Evolutionary conservation across 2,329 filamentous ascomycete genomes (phyloP), one percentile per base, ranked within the genome.

Genomic region (Hortaea werneckii): DNA sequence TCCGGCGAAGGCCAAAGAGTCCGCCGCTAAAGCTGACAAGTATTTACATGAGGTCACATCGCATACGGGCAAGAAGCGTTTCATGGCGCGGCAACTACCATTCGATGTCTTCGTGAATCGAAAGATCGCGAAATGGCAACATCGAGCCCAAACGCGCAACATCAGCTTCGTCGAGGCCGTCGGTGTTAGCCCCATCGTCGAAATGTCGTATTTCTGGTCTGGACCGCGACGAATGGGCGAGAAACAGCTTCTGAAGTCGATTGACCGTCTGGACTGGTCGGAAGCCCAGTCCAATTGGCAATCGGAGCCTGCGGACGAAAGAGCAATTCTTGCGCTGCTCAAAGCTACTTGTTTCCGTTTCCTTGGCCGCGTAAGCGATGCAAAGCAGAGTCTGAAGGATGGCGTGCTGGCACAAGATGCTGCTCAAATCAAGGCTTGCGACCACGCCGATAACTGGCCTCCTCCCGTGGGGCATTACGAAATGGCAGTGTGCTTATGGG

Each of bases 121-220:
- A 47, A 96, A 95, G 68, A 67, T 96, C 10, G 75, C 79, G 45
- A 95, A 94, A 65, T 95, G 89, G 89, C 83, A 94, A 58, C 79
- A 80, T 29, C 76, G 87, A 20, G 80, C 85, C 4, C 82, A 82
- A 58, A 71, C 76, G 40, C 77, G 81, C 65, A 72, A 75, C 1
- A 67, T 87, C 29, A 77, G 82, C 41, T 71, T 95, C 3, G 76
- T 84, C 1, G 90, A 96, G 55, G 88, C 85, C 0, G 74, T 94
- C 6, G 88, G 88, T 0, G 74, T 86, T 3, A 85, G 82, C 49
- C 92, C 92, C 0, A 72, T 87, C 0, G 79, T 88, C 58, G 92
- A 96, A 69, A 94, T 96, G 84, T 82, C 85, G 9, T 94, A 90
- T 63, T 80, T 96, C 57, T 96, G 89, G 89, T 89, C 87, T 59